A percentile compares a stretch with the other conserved stretches of the same genome.
Evolutionary conservation across 441 rosid genomes (phyloP).

Genomic region (Biscutella laevigata): DNA sequence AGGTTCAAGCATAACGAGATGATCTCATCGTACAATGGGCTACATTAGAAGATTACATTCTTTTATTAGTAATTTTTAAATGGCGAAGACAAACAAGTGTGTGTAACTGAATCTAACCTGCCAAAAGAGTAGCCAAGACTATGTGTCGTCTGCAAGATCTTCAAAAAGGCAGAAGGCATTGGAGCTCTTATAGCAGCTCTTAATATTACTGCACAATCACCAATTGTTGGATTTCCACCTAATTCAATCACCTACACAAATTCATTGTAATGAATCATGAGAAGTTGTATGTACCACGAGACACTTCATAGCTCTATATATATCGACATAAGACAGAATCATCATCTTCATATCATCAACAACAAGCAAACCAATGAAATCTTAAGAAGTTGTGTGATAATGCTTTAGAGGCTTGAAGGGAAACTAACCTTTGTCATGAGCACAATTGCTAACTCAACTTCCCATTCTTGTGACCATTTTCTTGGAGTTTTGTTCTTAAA

Average conservation of each 20-base stretch:
- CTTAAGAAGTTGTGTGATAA: not conserved
- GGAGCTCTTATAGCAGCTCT: conserved; percentile 83
- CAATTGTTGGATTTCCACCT: conserved; percentile 78
- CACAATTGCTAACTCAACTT: conserved; percentile 77
- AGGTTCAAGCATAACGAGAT: conserved; percentile 67
- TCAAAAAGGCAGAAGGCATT: conserved; percentile 77
- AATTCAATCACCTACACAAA: conserved; percentile 59
- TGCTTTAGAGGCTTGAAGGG: not conserved
- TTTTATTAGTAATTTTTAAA: no score
- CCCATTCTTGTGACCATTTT: conserved; percentile 95
- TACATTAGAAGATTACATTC: no score
- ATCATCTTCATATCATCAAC: no score
- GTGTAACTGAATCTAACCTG: conserved; percentile 34
- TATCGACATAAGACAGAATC: no score
- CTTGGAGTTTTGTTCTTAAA: conserved; percentile 61
- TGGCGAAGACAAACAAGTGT: not conserved
- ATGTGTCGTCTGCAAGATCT: conserved; percentile 74
- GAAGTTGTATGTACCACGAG: no score
- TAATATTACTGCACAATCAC: conserved; percentile 80
- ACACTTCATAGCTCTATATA: no score
- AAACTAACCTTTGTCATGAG: conserved; percentile 66
- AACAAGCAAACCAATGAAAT: no score
- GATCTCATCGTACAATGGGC: conserved; percentile 81
- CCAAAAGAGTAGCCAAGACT: conserved; percentile 71
- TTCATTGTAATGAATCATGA: no score